Conservation (phyloP, 2,329 filamentous ascomycete genomes). For the Sclerotinia subarctica region DNA sequence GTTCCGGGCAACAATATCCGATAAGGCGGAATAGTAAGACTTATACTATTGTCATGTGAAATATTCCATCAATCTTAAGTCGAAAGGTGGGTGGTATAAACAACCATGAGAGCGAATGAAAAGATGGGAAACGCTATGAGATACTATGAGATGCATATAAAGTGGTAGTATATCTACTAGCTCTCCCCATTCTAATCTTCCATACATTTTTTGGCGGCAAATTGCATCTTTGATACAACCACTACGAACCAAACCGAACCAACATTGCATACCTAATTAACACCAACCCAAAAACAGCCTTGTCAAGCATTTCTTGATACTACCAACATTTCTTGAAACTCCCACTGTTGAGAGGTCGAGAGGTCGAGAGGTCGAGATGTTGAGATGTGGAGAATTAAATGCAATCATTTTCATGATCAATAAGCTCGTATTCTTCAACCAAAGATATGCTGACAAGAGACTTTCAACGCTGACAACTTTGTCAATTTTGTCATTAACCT, state of each 20-base stretch:
- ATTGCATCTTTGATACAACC: neutral
- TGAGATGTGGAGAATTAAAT: neutral
- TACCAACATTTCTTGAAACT: neutral
- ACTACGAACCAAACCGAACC: neutral
- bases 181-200: neutral
- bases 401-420: neutral
- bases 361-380: neutral
- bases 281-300: neutral
- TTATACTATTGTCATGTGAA: neutral
- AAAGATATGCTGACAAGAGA: slow-evolving; percentile 12
- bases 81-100: neutral
- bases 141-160: neutral
- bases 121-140: neutral
- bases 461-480: neutral
- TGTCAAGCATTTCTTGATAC: slow-evolving; percentile 4
- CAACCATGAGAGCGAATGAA: neutral
- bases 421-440: slow-evolving; percentile 8
- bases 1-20: neutral
- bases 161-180: neutral
- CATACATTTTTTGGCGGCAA: neutral
- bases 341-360: neutral
- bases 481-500: too few species aligned
- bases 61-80: neutral
- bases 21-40: neutral
- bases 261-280: slow-evolving; percentile 4